Evolutionary conservation across 495 filamentous ascomycete species (phyloP), one percentile per base, ranked within the genome.

Genomic region (Tuber brumale): DNA sequence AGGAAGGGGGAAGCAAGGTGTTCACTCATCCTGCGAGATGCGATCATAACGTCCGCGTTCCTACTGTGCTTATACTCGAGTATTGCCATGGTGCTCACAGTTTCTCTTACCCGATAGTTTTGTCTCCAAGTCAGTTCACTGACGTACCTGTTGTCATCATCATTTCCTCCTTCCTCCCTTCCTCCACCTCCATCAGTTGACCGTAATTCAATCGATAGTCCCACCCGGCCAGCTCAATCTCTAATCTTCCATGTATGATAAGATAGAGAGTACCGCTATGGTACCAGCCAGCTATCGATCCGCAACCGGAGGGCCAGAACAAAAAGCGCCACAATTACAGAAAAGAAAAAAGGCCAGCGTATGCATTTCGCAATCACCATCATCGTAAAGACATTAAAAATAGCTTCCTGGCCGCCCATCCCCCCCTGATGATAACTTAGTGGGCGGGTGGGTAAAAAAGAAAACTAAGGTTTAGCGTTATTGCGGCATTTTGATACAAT

Each of bases 111-210:
- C 5, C 14, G 27, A 31, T 35, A 35, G 14, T 35, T 27, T 66
- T 66, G 12, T 35, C 27, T 12, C 57, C 57, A 66, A 66, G 57
- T 27, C 35, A 19, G 27, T 18, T 18, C 27, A 66, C 27, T 66
- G 57, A 66, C 57, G 57, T 66, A 66, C 31, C 57, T 35, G 31
- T 66, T 66, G 57, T 31, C 57, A 66, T 66, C 57, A 66, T 66
- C 57, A 66, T 66, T 66, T 35, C 57, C 57, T 66, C 27, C 51
- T 16, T 31, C 51, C 51, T 31, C 4, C 27, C 57, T 35, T 5
- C 57, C 57, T 35, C 16, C 27, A n/a, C 51, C 51, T 61, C 51
- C 51, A 31, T 16, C 51, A 61, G 31, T 61, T 31, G 51, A 16
- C 51, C 51, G 14, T 31, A 31, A 31, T 16, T 31, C n/a, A 12